These are phyloP conservation scores for Candida lessepsii DNA, from an alignment of 805 yeast species.

Conservation along the genomic window DNA sequence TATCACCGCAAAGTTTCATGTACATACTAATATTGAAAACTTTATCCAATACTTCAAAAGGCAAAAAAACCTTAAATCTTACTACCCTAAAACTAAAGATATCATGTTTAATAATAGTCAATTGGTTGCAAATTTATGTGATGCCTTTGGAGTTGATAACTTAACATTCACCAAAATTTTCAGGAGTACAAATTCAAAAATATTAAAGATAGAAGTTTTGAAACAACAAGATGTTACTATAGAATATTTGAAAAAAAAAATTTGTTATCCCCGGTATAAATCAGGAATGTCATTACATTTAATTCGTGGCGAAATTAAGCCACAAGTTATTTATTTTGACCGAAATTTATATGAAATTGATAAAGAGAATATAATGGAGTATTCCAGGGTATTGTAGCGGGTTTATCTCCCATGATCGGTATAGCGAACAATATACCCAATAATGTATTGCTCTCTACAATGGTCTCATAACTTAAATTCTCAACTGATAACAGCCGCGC, in stretches of 20 bases:
- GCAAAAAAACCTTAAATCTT: conserved; percentile 14
- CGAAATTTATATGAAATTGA: conserved; percentile 27
- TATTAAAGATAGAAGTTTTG: conserved; percentile 37
- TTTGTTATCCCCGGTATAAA: conserved; percentile 46
- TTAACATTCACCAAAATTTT: conserved; percentile 37
- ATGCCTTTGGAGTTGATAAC: conserved; percentile 4
- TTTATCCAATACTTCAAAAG: conserved; percentile 24
- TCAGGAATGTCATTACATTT: conserved; percentile 43
- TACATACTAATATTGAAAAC: conserved; percentile 23
- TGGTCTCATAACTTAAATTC: not conserved
- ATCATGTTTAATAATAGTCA: not conserved
- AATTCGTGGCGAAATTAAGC: conserved; percentile 12
- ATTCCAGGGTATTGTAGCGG: not conserved
- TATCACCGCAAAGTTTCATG: conserved; percentile 24
- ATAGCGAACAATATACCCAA: too few species aligned
- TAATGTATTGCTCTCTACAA: too few species aligned
- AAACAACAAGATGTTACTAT: conserved; percentile 3
- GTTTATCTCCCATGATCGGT: too few species aligned
- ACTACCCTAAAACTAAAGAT: conserved; percentile 13
- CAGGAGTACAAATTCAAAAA: conserved; percentile 37
- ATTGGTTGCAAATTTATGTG: conserved; percentile 8
- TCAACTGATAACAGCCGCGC: conserved; percentile 1
- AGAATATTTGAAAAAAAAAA: conserved; percentile 37
- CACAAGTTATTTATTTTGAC: conserved; percentile 24
- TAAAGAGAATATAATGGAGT: conserved; percentile 16